A percentile compares a stretch with the other conserved stretches of the same genome.
Conservation (phyloP, 768 basidiomycete species). For the Pisolithus albus region DNA sequence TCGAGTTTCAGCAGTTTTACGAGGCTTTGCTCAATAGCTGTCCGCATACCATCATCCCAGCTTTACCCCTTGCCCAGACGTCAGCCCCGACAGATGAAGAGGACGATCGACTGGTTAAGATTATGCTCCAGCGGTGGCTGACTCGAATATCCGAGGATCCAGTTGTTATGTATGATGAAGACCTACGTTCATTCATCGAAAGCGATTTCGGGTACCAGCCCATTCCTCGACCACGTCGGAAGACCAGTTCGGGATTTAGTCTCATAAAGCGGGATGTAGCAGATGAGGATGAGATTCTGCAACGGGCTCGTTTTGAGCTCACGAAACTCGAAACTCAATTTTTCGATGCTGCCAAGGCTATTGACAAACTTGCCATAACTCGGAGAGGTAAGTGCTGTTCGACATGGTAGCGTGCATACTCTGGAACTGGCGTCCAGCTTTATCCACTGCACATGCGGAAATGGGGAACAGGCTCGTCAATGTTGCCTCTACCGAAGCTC, state of each 20-base stretch:
- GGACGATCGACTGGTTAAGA: constrained; percentile 91
- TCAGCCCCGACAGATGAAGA: constrained; percentile 98
- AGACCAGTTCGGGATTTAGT: constrained; percentile 66
- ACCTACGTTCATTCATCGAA: constrained; percentile 91
- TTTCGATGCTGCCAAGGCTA: constrained; percentile 85
- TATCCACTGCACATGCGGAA: constrained; percentile 74
- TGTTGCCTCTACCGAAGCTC: constrained; percentile 83
- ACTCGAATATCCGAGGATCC: constrained; percentile 89
- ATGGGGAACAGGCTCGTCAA: constrained; percentile 91
- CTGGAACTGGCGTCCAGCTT: constrained; percentile 37
- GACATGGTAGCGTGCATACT: neutral
- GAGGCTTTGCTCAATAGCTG: constrained; percentile 84
- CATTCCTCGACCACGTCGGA: constrained; percentile 67
- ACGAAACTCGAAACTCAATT: constrained; percentile 90
- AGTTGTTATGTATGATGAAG: constrained; percentile 84
- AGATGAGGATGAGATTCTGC: constrained; percentile 92
- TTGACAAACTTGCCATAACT: constrained; percentile 77
- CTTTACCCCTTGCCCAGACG: constrained; percentile 91
- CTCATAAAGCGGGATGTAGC: constrained; percentile 75
- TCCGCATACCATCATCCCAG: constrained; percentile 95
- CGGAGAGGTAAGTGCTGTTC: constrained; percentile 56
- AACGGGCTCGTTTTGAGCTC: constrained; percentile 83
- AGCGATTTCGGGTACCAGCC: constrained; percentile 96
- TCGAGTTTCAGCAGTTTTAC: constrained; percentile 92
- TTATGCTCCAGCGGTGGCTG: constrained; percentile 94